Base-by-base conservation (phyloP, 2,329 filamentous ascomycete genomes). In the Coniochaeta pulveracea region DNA sequence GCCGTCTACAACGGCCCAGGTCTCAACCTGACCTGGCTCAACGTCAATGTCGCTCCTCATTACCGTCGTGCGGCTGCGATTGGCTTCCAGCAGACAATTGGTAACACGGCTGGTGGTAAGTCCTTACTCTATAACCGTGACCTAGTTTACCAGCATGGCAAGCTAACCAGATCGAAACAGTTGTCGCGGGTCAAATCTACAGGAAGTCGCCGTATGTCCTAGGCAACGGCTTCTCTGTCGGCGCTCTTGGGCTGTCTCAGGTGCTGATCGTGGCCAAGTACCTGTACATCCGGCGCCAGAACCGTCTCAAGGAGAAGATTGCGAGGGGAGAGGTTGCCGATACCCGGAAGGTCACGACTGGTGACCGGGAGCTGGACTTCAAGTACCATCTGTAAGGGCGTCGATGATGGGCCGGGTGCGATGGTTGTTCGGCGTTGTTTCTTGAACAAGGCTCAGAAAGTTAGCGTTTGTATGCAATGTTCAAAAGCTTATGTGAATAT, bases 1-100 rank as follows among this genome's bases (percentile, higher is more conserved):
- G 58, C 61, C 2, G 57, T 64, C 2, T 70, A 69, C 37, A 61
- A 55, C 6, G 58, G 59, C 2, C 56, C 63, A 0, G 69, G 69
- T 0, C 40, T 66, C 11, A 64, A 64, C 41, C 40, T 61, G 31
- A 62, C 60, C 5, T 66, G 63, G 63, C 47, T 65, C 12, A 61
- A 59, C 26, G 55, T 58, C 37, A 66, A 63, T 34, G 47, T 58
- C 7, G 61, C 61, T 14, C 58, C 58, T 3, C 58, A 66, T 37
- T 64, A 63, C 40, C 47, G 57, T 5, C 55, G 63, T 4, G 63
- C 63, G 3, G 60, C 61, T 1, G 58, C 61, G 0, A 62, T 66
- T 28, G 63, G 63, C 7, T 44, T 64, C 32, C 57, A 63, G 36
- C 57, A 61, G 37, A 59, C 58, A 6, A 54, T 64, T 11, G 63